Percentiles rank a stretch among this genome's conserved stretches.
These are phyloP conservation scores for Leishmania tarentolae DNA, from an alignment of 208 protist genomes.

Conservation along the genomic window DNA sequence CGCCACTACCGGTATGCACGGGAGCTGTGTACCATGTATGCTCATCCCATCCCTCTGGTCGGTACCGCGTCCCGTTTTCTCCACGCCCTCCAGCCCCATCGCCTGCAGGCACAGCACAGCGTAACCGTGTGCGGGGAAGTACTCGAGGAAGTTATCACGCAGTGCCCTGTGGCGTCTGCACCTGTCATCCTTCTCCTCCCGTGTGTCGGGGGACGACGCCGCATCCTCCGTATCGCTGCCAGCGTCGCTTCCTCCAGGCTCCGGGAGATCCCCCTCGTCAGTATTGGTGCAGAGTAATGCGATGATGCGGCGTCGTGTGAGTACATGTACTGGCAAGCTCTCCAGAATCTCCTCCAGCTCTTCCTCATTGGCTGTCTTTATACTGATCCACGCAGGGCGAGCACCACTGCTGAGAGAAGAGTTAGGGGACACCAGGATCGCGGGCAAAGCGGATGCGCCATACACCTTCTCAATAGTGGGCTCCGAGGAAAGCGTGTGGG, in stretches of 20 bases:
- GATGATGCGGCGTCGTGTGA: conserved; percentile 35
- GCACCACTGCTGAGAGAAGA: conserved; percentile 5
- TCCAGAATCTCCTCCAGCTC: conserved; percentile 39
- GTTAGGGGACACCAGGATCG: conserved; percentile 4
- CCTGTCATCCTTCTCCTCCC: not conserved
- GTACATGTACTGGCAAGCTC: conserved; percentile 49
- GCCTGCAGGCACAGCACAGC: conserved; percentile 41
- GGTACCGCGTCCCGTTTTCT: conserved; percentile 10
- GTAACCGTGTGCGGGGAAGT: conserved; percentile 63
- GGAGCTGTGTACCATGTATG: conserved; percentile 2
- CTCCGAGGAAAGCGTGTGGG: not conserved
- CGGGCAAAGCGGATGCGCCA: not conserved
- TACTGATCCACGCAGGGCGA: conserved; percentile 43
- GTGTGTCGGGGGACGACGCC: not conserved
- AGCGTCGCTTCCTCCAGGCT: not conserved
- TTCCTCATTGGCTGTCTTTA: conserved; percentile 19
- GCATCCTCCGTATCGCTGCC: conserved; percentile 1
- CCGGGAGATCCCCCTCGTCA: not conserved
- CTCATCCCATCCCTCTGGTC: conserved; percentile 1
- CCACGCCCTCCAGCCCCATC: conserved; percentile 2
- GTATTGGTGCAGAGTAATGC: not conserved
- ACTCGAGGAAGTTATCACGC: conserved; percentile 47
- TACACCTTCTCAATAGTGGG: not conserved
- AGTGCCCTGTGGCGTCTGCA: not conserved
- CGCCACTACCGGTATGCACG: conserved; percentile 20